Evolutionary conservation across 306 rosid genomes (phyloP).

Genomic region (Vicia sativa): DNA sequence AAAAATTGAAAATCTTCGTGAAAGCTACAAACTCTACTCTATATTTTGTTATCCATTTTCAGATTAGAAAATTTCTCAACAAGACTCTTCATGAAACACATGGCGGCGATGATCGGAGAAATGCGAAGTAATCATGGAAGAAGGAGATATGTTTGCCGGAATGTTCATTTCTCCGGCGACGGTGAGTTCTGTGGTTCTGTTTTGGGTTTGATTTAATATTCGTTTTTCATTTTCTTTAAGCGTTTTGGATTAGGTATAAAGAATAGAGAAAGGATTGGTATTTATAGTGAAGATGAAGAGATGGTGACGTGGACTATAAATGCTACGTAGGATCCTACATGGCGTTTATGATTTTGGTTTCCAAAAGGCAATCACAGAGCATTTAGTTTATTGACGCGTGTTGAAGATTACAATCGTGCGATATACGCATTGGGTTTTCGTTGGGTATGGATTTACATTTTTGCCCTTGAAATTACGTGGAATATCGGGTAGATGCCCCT

Average conservation of each 20-base stretch:
- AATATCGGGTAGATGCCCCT: constrained; percentile 50
- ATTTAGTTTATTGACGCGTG: constrained; percentile 47
- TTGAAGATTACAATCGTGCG: constrained; percentile 31
- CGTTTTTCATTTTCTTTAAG: background rate
- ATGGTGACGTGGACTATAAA: constrained; percentile 47
- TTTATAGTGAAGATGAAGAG: constrained; percentile 45
- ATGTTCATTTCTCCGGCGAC: constrained; percentile 76
- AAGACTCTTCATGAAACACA: constrained; percentile 62
- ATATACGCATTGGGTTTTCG: constrained; percentile 17
- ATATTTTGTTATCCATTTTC: constrained; percentile 42
- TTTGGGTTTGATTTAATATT: background rate
- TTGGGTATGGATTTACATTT: background rate
- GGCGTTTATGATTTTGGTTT: constrained; percentile 36
- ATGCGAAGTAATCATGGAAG: constrained; percentile 49
- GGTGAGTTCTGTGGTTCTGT: background rate
- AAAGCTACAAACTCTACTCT: background rate
- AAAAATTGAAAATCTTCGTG: constrained; percentile 4
- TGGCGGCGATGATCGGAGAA: constrained; percentile 72
- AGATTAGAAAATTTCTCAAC: constrained; percentile 35
- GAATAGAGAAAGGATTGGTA: background rate
- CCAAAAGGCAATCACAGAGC: constrained; percentile 11
- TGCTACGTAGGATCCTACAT: constrained; percentile 46
- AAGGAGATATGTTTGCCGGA: constrained; percentile 46
- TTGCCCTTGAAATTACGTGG: constrained; percentile 28
- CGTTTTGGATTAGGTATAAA: constrained; percentile 38